These are phyloP conservation scores for Termitomyces sp. DNA, from an alignment of 768 basidiomycete species.

Conservation along the genomic window DNA sequence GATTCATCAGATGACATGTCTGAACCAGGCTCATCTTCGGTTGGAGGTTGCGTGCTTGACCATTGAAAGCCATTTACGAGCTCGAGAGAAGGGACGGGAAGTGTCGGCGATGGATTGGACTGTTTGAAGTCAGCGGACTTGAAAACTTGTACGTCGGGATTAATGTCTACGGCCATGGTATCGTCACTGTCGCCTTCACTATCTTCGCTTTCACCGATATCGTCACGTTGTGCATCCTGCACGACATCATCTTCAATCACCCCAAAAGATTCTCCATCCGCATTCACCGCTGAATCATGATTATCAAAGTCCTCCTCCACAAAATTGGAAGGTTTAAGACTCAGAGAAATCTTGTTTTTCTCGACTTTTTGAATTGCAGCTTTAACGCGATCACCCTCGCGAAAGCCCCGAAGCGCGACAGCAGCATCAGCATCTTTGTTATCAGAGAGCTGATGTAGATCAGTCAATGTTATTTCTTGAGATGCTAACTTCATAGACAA, in stretches of 20 bases:
- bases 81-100: constrained; percentile 39
- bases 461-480: not conserved
- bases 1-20: constrained; percentile 48
- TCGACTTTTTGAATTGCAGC: constrained; percentile 74
- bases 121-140: constrained; percentile 12
- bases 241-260: constrained; percentile 21
- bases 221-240: constrained; percentile 22
- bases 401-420: constrained; percentile 77
- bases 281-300: constrained; percentile 29
- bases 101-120: constrained; percentile 5
- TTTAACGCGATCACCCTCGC: constrained; percentile 84
- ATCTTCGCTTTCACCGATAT: constrained; percentile 16
- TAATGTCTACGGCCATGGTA: constrained; percentile 45
- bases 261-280: constrained; percentile 7
- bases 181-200: constrained; percentile 31
- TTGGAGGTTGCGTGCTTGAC: constrained; percentile 40
- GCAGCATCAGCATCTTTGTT: constrained; percentile 77
- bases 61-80: constrained; percentile 70
- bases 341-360: constrained; percentile 75
- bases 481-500: constrained; percentile 15
- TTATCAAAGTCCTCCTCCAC: constrained; percentile 56
- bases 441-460: constrained; percentile 69
- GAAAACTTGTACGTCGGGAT: constrained; percentile 25
- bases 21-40: constrained; percentile 37
- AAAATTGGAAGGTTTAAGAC: constrained; percentile 90